Evolutionary conservation across 2,329 filamentous ascomycete genomes (phyloP), one percentile per base, ranked within the genome.

Genomic region (Scedosporium apiospermum): DNA sequence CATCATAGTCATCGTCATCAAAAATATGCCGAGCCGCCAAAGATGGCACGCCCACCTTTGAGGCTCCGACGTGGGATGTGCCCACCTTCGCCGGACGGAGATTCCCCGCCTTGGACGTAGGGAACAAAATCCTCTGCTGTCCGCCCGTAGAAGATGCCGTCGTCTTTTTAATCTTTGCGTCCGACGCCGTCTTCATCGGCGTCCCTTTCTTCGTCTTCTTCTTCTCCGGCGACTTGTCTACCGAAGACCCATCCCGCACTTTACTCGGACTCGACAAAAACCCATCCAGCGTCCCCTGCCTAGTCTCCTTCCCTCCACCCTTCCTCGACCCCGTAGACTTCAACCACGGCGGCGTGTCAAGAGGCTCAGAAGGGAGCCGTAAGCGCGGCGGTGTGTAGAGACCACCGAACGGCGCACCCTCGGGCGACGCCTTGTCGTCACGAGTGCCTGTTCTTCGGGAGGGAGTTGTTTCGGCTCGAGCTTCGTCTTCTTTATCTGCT

Each of bases 351-450:
- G 60, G 60, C 46, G 60, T 61, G 30, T 61, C 60, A 55, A 18
- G 49, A 46, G 60, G 60, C 12, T 49, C 60, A 61, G 60, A 49
- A 61, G 60, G 60, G 44, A 61, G n/a, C 14, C 60, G 49, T 61
- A 61, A 10, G 27, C 60, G 60, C 60, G 60, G 60, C 14, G 30
- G 26, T 34, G 55, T 58, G 27, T 41, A 6, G 23, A 34, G 27
- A 30, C 30, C n/a, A 18, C 30, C n/a, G 30, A 6, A 16, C 4
- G 38, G n/a, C 21, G 49, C n/a, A 21, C n/a, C 57, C 14, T 44
- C 9, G 57, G 44, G 10, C 23, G 41, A 3, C 46, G 38, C 12
- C 55, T 21, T 5, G 27, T 27, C 42, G 38, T 10, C 38, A 41
- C 27, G n/a, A 44, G 34, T 18, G 58, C 18, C 6, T 23, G 16